Evolutionary conservation across 208 protist genomes (phyloP).

Genomic region (Wallacemonas sp.): DNA sequence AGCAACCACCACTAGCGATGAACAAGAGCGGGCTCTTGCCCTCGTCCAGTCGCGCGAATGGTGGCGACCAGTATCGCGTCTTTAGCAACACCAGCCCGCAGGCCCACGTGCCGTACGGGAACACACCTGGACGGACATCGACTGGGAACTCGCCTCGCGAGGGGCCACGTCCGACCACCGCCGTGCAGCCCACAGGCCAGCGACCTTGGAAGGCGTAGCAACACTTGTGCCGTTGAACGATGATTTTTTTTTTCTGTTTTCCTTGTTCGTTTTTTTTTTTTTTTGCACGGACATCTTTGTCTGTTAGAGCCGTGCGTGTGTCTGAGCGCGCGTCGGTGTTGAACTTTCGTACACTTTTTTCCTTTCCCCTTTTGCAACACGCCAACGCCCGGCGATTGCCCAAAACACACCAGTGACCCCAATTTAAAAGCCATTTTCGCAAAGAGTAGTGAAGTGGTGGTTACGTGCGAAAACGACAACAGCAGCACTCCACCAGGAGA

Average conservation of each 20-base stretch:
- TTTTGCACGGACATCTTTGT: constrained; percentile 2
- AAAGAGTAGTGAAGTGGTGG: no score
- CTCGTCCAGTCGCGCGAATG: background rate
- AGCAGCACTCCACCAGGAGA: no score
- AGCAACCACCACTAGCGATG: no score
- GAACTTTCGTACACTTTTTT: background rate
- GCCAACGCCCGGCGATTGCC: no score
- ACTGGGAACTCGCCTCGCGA: background rate
- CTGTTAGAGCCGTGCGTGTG: background rate
- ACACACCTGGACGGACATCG: constrained; percentile 14
- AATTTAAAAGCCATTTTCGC: no score
- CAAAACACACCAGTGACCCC: no score
- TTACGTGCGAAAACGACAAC: no score
- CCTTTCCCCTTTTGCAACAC: background rate
- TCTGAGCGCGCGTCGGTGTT: background rate
- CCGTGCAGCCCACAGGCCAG: background rate
- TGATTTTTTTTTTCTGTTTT: constrained; percentile 8
- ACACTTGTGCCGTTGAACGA: background rate
- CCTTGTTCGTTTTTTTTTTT: constrained; percentile 12
- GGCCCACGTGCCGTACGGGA: constrained; percentile 4
- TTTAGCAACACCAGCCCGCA: constrained; percentile 44
- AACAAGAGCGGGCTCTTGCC: constrained; percentile 1
- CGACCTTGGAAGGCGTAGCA: constrained; percentile 22
- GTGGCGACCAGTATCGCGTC: constrained; percentile 32
- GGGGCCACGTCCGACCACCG: background rate